Evolutionary conservation across 2,329 filamentous ascomycete species (phyloP).

Genomic region (Alternaria sp.): DNA sequence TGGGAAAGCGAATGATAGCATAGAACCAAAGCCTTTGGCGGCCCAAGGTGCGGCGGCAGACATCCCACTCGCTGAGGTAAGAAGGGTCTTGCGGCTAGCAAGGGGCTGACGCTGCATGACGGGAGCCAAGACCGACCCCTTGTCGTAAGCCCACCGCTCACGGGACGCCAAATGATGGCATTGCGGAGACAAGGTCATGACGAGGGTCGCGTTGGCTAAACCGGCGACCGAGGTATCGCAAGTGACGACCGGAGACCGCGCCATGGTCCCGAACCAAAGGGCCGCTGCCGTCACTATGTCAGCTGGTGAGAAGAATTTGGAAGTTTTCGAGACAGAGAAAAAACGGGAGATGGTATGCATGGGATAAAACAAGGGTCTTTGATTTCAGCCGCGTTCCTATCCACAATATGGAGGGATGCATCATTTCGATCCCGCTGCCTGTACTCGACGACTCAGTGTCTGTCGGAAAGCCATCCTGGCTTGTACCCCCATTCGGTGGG

Average conservation of each 20-base stretch:
- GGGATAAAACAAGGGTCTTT: slow-evolving; percentile 27
- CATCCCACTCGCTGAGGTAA: slow-evolving; percentile 21
- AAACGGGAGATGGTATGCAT: background rate
- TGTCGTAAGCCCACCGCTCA: slow-evolving; percentile 16
- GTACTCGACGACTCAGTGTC: slow-evolving; percentile 14
- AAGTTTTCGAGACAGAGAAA: background rate
- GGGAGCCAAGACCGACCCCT: slow-evolving; percentile 21
- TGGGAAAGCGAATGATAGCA: slow-evolving; percentile 12
- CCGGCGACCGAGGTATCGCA: slow-evolving; percentile 1
- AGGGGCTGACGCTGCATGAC: slow-evolving; percentile 20
- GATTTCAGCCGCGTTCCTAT: slow-evolving; percentile 28
- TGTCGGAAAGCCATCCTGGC: slow-evolving; percentile 17
- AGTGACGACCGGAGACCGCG: slow-evolving; percentile 11
- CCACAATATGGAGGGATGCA: slow-evolving; percentile 28
- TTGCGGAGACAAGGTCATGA: slow-evolving; percentile 18
- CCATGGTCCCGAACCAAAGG: slow-evolving; percentile 6
- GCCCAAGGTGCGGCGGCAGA: slow-evolving; percentile 14
- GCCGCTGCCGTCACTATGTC: slow-evolving; percentile 16
- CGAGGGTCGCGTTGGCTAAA: slow-evolving; percentile 4
- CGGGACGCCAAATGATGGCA: slow-evolving; percentile 25
- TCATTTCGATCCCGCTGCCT: slow-evolving; percentile 31
- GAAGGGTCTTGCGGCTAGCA: background rate
- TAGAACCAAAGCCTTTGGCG: slow-evolving; percentile 10
- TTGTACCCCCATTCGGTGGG: background rate
- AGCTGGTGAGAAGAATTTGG: background rate